These are phyloP conservation scores for Lagenidium sp. DNA, from an alignment of 352 stramenopile species.

Conservation along the genomic window DNA sequence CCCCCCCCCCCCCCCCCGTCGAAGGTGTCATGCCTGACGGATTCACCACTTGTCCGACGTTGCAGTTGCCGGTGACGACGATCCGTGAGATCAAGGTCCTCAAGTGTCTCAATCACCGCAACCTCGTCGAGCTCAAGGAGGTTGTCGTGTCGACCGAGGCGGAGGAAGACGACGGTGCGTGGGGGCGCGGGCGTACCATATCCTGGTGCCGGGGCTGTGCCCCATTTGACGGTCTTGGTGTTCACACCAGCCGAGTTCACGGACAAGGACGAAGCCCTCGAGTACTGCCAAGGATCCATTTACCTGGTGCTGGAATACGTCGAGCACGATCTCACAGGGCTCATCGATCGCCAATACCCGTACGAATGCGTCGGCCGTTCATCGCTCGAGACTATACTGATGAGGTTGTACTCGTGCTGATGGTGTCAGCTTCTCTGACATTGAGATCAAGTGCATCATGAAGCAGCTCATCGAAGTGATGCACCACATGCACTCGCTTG, in stretches of 20 bases:
- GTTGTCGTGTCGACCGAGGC: constrained; percentile 89
- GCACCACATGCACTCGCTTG: constrained; percentile 81
- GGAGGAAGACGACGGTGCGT: constrained; percentile 68
- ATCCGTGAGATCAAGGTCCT: constrained; percentile 99
- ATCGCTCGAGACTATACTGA: no score
- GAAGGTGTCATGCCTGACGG: neutral
- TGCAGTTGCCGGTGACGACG: constrained; percentile 90
- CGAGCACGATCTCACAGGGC: constrained; percentile 83
- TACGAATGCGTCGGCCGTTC: no score
- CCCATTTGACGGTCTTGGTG: neutral
- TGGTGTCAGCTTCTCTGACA: constrained; percentile 75
- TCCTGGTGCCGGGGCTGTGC: neutral
- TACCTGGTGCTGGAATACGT: constrained; percentile 86
- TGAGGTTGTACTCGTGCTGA: no score
- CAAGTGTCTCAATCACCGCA: constrained; percentile 93
- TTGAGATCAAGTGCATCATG: constrained; percentile 85
- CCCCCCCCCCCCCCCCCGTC: neutral
- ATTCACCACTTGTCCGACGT: neutral
- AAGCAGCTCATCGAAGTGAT: constrained; percentile 81
- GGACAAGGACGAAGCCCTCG: constrained; percentile 73
- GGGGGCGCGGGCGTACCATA: neutral
- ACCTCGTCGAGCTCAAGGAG: constrained; percentile 95
- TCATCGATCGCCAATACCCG: constrained; percentile 81
- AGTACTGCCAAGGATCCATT: constrained; percentile 83
- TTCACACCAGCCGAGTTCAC: constrained; percentile 47